Percentiles rank a stretch among this genome's conserved stretches.
These are phyloP conservation scores for Sclerotinia spermophila DNA, from an alignment of 2,329 filamentous ascomycete genomes.

Conservation along the genomic window DNA sequence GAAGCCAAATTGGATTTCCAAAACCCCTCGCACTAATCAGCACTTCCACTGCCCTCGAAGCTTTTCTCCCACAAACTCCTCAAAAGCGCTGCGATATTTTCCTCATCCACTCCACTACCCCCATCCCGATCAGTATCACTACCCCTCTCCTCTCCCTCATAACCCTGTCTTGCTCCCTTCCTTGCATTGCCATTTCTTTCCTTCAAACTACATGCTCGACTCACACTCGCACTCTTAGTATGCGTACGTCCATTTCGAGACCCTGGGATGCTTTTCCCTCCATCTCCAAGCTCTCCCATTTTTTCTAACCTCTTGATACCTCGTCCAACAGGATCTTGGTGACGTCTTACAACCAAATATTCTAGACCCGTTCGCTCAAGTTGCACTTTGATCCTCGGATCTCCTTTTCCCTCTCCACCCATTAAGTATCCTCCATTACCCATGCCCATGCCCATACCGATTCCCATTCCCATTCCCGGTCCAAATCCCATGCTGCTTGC, in stretches of 20 bases:
- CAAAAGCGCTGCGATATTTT: constrained; percentile 48
- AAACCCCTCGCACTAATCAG: constrained; percentile 27
- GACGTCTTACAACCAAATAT: constrained; percentile 69
- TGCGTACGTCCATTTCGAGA: constrained; percentile 31
- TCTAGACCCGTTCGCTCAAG: constrained; percentile 69
- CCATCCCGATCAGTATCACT: constrained; percentile 29
- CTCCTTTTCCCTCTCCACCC: constrained; percentile 46
- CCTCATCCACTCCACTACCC: constrained; percentile 34
- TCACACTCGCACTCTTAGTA: constrained; percentile 22
- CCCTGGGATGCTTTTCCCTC: constrained; percentile 47
- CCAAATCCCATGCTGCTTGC: constrained; percentile 16
- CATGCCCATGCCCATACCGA: not conserved
- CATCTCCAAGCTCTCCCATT: constrained; percentile 48
- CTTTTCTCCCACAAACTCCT: constrained; percentile 61
- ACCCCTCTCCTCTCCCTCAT: constrained; percentile 33
- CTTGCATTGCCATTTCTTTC: constrained; percentile 12
- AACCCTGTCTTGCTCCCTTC: constrained; percentile 42
- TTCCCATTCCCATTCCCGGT: not conserved
- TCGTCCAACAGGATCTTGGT: constrained; percentile 66
- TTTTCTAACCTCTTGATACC: constrained; percentile 54
- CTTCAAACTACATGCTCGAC: constrained; percentile 23
- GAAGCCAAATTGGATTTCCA: not conserved
- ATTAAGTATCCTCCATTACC: constrained; percentile 28
- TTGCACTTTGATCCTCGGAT: constrained; percentile 61
- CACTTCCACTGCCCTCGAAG: constrained; percentile 50